Conservation (phyloP, 1,284 basidiomycete species). For the Rhodotorula sp. region DNA sequence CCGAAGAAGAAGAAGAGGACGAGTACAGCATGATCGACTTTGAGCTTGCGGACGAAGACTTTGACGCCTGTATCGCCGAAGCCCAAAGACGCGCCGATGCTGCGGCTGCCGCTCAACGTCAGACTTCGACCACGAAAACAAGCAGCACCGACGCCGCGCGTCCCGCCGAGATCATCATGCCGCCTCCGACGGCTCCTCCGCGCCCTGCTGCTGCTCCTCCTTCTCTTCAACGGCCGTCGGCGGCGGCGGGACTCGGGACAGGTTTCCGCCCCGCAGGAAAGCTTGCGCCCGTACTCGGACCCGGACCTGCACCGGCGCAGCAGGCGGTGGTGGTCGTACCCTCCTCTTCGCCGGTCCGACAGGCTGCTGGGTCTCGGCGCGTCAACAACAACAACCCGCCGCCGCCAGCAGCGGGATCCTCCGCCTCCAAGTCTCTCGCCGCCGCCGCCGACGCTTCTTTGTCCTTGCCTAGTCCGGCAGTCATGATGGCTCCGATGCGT, state of each 20-base stretch:
- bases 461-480: too few relatives aligned
- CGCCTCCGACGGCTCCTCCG: constrained; percentile 11
- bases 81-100: not conserved
- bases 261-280: constrained; percentile 6
- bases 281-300: not conserved
- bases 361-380: not conserved
- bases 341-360: not conserved
- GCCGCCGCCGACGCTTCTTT: too few relatives aligned
- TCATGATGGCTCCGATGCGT: constrained; percentile 14
- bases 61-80: constrained; percentile 17
- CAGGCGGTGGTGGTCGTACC: too few relatives aligned
- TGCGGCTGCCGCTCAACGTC: not conserved
- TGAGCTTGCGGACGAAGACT: constrained; percentile 12
- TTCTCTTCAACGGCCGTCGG: not conserved
- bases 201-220: too few relatives aligned
- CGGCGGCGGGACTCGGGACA: not conserved
- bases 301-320: too few relatives aligned
- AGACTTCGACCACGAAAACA: not conserved
- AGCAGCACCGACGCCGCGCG: not conserved
- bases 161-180: constrained; percentile 22
- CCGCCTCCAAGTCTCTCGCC: not conserved
- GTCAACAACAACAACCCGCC: not conserved
- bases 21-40: constrained; percentile 27
- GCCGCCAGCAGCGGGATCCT: not conserved
- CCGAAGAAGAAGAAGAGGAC: constrained; percentile 8